Evolutionary conservation across 257 asterid species (phyloP).

Genomic region (Capsicum chinense): DNA sequence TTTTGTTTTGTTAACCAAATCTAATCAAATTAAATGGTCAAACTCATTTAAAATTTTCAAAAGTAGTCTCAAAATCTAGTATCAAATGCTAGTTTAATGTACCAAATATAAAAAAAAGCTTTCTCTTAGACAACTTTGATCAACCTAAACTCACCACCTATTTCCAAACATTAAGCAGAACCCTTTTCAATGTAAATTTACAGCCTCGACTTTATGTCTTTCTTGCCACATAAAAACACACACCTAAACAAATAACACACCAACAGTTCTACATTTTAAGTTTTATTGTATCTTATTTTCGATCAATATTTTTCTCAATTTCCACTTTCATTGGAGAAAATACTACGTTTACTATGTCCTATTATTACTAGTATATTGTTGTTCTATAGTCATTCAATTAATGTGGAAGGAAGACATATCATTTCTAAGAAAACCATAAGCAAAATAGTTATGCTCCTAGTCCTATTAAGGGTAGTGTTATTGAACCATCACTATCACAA

Average conservation of each 20-base stretch:
- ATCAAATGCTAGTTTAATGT: too few relatives aligned
- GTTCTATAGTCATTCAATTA: slow-evolving; percentile 29
- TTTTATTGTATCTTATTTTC: not conserved
- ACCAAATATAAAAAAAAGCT: not conserved
- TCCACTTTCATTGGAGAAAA: slow-evolving; percentile 45
- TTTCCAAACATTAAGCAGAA: not conserved
- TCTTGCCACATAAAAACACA: slow-evolving; percentile 30
- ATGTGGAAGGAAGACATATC: slow-evolving; percentile 54
- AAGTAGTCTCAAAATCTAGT: too few relatives aligned
- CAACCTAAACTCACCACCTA: slow-evolving; percentile 52
- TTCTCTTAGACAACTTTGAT: slow-evolving; percentile 34
- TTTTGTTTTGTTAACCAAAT: too few relatives aligned
- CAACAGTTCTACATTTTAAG: not conserved
- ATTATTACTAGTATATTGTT: not conserved
- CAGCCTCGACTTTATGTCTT: slow-evolving; percentile 40
- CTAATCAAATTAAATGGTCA: too few relatives aligned
- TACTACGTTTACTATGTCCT: slow-evolving; percentile 29
- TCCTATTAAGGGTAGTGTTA: slow-evolving; percentile 1
- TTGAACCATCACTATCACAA: not conserved
- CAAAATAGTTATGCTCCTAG: not conserved
- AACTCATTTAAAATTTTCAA: too few relatives aligned
- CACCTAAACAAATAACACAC: not conserved
- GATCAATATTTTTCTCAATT: not conserved
- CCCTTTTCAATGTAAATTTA: slow-evolving; percentile 49
- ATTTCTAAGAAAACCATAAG: slow-evolving; percentile 46